Base-by-base conservation (phyloP, 345 rosid species). In the rapeseed (Brassica napus) region DNA sequence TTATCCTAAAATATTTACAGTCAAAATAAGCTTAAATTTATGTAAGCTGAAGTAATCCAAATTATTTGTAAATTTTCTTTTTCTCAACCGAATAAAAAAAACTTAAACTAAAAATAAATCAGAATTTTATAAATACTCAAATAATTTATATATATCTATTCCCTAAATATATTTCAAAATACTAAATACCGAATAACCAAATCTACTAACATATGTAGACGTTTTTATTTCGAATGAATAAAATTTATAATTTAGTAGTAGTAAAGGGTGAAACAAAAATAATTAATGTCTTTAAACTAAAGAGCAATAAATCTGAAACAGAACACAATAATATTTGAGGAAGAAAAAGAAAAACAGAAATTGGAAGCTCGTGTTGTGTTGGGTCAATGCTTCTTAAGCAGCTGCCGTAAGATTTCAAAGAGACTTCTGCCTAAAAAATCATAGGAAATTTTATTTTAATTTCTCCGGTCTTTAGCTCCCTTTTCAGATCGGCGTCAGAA, bases 351-450 rank as follows among this genome's bases (percentile, higher is more conserved):
- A 4, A 14, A 39, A 61, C 44, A 70, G 68, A 14, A 65, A 78
- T 42, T 57, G 30, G 26, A 44, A 73, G 78, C 73, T 21, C 8
- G 12, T 39, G 47, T 21, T 10, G 30, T 28, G 30, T 28, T 28
- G 26, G 82, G 82, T 79, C 82, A 79, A 79, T 60, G 74, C 70
- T 47, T 68, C 54, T 73, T 21, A 54, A 77, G 16, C 65, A 57
- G 72, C 28, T 55, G 82, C 26, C 72, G 66, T 77, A 24, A 72
- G 68, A 70, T 62, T 24, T 77, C 81, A 54, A 39, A 63, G 44
- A 62, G 65, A 78, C 81, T 79, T 66, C 35, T 64, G 60, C 65
- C 6, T 3, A 44, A 12, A 44, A 12, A 44, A 44, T 10, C 11
- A 32, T 5, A 44, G 52, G 14, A 44, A 44, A 44, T 0, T 3